These are phyloP conservation scores for Lactarius hatsudake DNA, from an alignment of 768 basidiomycete genomes.

Conservation along the genomic window DNA sequence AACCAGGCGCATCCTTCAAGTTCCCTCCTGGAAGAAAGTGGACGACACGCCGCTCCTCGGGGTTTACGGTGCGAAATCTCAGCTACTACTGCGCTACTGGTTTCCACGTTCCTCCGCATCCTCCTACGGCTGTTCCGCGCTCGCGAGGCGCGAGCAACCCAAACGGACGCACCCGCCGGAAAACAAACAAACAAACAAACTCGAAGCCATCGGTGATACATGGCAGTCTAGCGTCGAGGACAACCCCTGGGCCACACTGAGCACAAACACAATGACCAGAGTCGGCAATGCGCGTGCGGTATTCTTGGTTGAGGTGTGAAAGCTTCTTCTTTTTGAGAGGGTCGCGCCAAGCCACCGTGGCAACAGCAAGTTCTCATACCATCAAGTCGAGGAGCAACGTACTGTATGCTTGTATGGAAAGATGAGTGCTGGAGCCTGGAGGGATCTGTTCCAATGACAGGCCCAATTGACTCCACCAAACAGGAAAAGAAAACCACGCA, in stretches of 20 bases:
- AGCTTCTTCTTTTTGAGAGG: no score
- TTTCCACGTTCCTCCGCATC: not conserved
- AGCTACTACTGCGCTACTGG: not conserved
- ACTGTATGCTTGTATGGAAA: not conserved
- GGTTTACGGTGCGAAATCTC: not conserved
- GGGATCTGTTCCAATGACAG: not conserved
- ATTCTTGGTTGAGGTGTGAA: no score
- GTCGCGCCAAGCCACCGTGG: no score
- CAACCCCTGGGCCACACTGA: no score
- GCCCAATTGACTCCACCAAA: not conserved
- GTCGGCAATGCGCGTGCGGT: no score
- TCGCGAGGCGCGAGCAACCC: not conserved
- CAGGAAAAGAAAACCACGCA: not conserved
- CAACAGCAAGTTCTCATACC: no score
- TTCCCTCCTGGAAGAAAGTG: not conserved
- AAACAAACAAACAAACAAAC: not conserved
- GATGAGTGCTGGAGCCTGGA: no score
- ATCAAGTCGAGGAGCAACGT: not conserved
- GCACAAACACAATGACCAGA: no score
- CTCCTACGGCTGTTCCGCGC: not conserved
- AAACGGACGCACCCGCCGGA: not conserved
- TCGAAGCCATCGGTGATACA: not conserved
- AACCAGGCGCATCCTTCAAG: no score
- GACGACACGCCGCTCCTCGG: not conserved
- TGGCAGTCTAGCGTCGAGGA: not conserved